These are phyloP conservation scores for Aspergillus sp. DNA, from an alignment of 2,329 filamentous ascomycete species.

Conservation along the genomic window DNA sequence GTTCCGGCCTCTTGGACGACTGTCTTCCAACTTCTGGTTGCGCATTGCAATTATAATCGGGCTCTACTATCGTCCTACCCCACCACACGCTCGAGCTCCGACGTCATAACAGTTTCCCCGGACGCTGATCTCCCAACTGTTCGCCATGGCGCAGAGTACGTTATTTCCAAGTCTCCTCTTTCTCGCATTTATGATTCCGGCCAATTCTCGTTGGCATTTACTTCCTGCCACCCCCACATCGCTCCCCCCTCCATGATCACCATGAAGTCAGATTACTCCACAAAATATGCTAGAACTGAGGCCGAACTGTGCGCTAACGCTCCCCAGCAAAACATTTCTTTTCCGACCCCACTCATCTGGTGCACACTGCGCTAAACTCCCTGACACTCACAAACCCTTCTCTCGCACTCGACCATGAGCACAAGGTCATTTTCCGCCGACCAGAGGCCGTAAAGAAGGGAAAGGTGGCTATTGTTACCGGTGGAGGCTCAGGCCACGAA, in stretches of 20 bases:
- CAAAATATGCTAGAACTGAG: constrained; percentile 4
- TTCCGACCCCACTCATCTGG: constrained; percentile 76
- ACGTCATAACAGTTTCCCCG: constrained; percentile 14
- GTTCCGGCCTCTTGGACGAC: neutral
- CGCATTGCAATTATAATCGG: neutral
- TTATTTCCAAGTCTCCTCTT: constrained; percentile 7
- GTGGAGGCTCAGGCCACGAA: constrained; percentile 88
- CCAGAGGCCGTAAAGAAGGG: constrained; percentile 51
- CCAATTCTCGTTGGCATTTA: neutral
- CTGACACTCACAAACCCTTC: constrained; percentile 83
- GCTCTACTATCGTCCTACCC: constrained; percentile 8
- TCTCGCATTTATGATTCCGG: neutral
- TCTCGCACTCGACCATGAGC: constrained; percentile 70
- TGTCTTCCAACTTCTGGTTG: neutral
- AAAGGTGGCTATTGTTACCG: constrained; percentile 80
- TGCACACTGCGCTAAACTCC: constrained; percentile 72
- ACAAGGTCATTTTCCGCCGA: constrained; percentile 82
- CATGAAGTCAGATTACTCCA: constrained; percentile 14
- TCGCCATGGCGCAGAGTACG: constrained; percentile 39
- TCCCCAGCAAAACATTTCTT: constrained; percentile 75
- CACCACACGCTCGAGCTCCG: constrained; percentile 7
- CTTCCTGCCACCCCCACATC: neutral
- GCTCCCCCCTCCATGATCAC: constrained; percentile 3
- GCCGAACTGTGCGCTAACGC: constrained; percentile 19
- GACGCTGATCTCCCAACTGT: constrained; percentile 14